phyloP scores from a whole-genome alignment of 2,329 filamentous ascomycete species.

The Aureobasidium melanogenum region DNA sequence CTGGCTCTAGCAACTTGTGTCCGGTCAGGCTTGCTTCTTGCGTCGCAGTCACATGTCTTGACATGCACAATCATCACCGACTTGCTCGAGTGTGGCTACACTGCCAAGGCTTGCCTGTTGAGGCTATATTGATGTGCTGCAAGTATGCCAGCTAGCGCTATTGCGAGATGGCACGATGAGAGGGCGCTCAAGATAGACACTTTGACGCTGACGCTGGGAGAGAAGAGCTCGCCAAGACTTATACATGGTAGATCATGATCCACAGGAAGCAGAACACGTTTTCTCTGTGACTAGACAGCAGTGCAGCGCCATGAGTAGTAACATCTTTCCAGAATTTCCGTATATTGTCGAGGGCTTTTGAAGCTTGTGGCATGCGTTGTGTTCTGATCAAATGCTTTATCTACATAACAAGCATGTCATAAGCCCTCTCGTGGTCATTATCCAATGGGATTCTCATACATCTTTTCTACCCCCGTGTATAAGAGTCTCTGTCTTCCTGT shows the following conservation, averaged over 20 bases:
- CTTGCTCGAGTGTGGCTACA: background rate
- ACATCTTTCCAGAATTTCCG: background rate
- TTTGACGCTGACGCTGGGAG: background rate
- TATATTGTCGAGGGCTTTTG: background rate
- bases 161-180: background rate
- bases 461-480: background rate
- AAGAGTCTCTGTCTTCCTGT: background rate
- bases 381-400: background rate
- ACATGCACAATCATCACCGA: background rate
- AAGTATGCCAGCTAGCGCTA: background rate
- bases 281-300: background rate
- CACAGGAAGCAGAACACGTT: background rate
- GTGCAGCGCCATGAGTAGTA: background rate
- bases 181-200: background rate
- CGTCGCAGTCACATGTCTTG: background rate
- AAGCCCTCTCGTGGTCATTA: background rate
- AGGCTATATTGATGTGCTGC: background rate
- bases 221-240: background rate
- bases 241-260: conserved; percentile 1
- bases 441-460: background rate
- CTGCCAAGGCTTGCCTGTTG: background rate
- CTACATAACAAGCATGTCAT: background rate
- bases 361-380: conserved; percentile 1
- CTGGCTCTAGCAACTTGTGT: background rate
- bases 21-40: background rate